A percentile compares a stretch with the other conserved stretches of the same genome.
Evolutionary conservation across 139 green algal genomes (phyloP).

Genomic region (Chlorella sp.): DNA sequence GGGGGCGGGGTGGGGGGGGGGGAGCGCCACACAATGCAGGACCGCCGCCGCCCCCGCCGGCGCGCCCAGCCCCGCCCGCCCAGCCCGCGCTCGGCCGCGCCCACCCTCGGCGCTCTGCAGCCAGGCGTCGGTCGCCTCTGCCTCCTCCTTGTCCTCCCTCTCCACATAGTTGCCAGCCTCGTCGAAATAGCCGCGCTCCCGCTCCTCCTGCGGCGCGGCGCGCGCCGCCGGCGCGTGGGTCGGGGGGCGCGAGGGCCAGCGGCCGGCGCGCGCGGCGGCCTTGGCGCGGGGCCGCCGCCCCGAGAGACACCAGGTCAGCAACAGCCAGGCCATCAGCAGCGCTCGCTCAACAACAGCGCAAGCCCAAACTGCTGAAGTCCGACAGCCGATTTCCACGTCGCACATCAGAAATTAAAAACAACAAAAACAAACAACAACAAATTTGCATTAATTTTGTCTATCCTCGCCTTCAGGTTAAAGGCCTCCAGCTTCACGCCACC

Average conservation of each 20-base stretch:
- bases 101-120: slow-evolving; percentile 58
- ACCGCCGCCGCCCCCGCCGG: too few species aligned
- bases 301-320: too few species aligned
- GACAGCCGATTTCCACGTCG: too few species aligned
- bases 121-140: slow-evolving; percentile 63
- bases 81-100: neutral
- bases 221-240: too few species aligned
- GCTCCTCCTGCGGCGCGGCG: slow-evolving; percentile 60
- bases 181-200: slow-evolving; percentile 71
- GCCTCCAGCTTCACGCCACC: slow-evolving; percentile 67
- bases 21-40: too few species aligned
- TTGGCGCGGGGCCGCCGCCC: too few species aligned
- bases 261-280: too few species aligned
- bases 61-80: neutral
- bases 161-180: slow-evolving; percentile 77
- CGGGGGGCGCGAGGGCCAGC: too few species aligned
- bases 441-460: neutral
- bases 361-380: too few species aligned
- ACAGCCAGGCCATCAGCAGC: too few species aligned
- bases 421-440: neutral
- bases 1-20: too few species aligned
- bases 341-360: too few species aligned
- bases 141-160: slow-evolving; percentile 51
- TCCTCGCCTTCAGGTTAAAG: slow-evolving; percentile 68
- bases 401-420: neutral